Percentiles rank a stretch among this genome's conserved stretches.
phyloP scores from a whole-genome alignment of 192 early-diverging fungal genomes.

The Blastocladiella britannica region DNA sequence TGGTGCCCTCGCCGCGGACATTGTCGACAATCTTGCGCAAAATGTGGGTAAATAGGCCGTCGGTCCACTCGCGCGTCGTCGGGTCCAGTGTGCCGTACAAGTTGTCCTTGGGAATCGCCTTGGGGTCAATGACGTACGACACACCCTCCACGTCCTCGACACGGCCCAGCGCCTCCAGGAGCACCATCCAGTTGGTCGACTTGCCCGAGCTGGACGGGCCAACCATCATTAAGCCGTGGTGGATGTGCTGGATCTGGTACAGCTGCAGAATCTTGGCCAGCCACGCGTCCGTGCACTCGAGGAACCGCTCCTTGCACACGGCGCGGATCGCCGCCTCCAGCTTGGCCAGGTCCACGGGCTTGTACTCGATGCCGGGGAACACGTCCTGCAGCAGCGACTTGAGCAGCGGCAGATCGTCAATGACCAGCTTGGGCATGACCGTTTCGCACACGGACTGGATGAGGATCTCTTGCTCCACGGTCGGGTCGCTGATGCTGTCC shows the following conservation, averaged over 20 bases:
- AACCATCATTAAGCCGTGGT: conserved; percentile 99
- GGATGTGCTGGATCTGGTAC: conserved; percentile 92
- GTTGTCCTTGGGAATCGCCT: conserved; percentile 89
- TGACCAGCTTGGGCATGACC: conserved; percentile 92
- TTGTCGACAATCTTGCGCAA: conserved; percentile 96
- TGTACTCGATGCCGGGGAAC: conserved; percentile 78
- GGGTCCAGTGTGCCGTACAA: conserved; percentile 89
- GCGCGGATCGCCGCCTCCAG: conserved; percentile 52
- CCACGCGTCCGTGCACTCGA: conserved; percentile 64
- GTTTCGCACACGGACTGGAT: conserved; percentile 96
- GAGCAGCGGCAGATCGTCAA: conserved; percentile 77
- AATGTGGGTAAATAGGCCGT: conserved; percentile 94
- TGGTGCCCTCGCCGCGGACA: conserved; percentile 78
- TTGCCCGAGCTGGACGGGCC: conserved; percentile 95
- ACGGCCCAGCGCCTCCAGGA: conserved; percentile 70
- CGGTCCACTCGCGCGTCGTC: conserved; percentile 98
- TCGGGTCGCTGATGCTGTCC: conserved; percentile 34
- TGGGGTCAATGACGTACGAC: conserved; percentile 90
- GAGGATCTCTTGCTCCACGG: conserved; percentile 73
- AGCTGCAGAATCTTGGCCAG: conserved; percentile 94
- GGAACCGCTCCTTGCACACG: conserved; percentile 50
- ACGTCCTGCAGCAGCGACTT: conserved; percentile 73
- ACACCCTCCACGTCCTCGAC: conserved; percentile 80
- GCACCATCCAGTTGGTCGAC: conserved; percentile 75
- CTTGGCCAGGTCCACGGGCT: conserved; percentile 48